Evolutionary conservation across 768 basidiomycete genomes (phyloP).

Genomic region (Pholiota conissans): DNA sequence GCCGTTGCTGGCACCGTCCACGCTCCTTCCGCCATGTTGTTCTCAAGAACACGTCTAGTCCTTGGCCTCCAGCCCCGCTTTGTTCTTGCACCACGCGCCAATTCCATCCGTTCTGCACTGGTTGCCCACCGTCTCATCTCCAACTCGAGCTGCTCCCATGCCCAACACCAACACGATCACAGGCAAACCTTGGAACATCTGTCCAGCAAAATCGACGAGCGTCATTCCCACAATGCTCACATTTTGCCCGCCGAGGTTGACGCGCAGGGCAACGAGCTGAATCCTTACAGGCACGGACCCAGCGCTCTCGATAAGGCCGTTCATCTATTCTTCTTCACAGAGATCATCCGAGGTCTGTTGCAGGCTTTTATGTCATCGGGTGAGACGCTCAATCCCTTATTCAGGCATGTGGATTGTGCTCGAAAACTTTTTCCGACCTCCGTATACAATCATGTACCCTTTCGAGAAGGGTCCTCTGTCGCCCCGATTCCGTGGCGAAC

Average conservation of each 20-base stretch:
- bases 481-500: slow-evolving; percentile 97
- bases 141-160: slow-evolving; percentile 36
- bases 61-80: slow-evolving; percentile 54
- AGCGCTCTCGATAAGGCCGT: slow-evolving; percentile 95
- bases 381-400: slow-evolving; percentile 14
- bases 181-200: slow-evolving; percentile 28
- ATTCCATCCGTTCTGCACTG: slow-evolving; percentile 32
- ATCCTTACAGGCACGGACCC: slow-evolving; percentile 78
- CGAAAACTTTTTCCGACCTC: slow-evolving; percentile 90
- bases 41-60: slow-evolving; percentile 50
- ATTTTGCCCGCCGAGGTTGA: slow-evolving; percentile 26
- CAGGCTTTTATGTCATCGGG: neutral
- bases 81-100: slow-evolving; percentile 26
- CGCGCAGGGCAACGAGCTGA: slow-evolving; percentile 51
- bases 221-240: slow-evolving; percentile 23
- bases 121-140: slow-evolving; percentile 55
- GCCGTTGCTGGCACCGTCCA: slow-evolving; percentile 43
- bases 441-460: slow-evolving; percentile 98
- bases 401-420: slow-evolving; percentile 97
- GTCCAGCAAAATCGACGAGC: slow-evolving; percentile 37
- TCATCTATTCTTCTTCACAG: slow-evolving; percentile 97
- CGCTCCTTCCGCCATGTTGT: slow-evolving; percentile 41
- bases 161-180: slow-evolving; percentile 39
- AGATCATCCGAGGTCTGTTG: slow-evolving; percentile 87
- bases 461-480: slow-evolving; percentile 98